These are phyloP conservation scores for Russula earlei DNA, from an alignment of 768 basidiomycete genomes.

Conservation along the genomic window DNA sequence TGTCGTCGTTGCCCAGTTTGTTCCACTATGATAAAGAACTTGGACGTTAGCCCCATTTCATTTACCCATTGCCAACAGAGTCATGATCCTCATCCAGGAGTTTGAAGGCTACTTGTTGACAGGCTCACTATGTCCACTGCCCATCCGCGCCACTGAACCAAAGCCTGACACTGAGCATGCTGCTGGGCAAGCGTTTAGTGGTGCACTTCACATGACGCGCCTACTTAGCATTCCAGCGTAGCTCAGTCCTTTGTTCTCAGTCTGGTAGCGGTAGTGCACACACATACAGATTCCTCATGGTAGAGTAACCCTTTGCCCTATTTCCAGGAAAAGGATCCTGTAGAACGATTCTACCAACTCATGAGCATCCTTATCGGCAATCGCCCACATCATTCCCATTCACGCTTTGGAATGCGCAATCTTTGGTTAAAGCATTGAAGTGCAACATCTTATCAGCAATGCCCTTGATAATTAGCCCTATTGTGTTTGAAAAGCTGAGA, in stretches of 20 bases:
- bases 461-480: not conserved
- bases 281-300: not conserved
- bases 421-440: not conserved
- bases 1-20: too few relatives aligned
- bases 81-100: not conserved
- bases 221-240: not conserved
- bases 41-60: not conserved
- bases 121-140: not conserved
- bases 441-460: not conserved
- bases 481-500: not conserved
- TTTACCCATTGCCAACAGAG: not conserved
- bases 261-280: not conserved
- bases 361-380: not conserved
- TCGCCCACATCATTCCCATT: not conserved
- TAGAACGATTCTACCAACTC: too few relatives aligned
- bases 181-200: too few relatives aligned
- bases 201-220: too few relatives aligned
- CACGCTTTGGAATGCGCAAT: not conserved
- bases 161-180: too few relatives aligned
- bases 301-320: not conserved
- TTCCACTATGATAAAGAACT: not conserved
- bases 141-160: not conserved
- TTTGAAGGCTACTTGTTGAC: not conserved
- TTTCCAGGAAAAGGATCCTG: not conserved
- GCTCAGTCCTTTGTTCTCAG: not conserved